phyloP scores from a whole-genome alignment of 2,329 filamentous ascomycete species.

The Arthrinium phaeospermum region DNA sequence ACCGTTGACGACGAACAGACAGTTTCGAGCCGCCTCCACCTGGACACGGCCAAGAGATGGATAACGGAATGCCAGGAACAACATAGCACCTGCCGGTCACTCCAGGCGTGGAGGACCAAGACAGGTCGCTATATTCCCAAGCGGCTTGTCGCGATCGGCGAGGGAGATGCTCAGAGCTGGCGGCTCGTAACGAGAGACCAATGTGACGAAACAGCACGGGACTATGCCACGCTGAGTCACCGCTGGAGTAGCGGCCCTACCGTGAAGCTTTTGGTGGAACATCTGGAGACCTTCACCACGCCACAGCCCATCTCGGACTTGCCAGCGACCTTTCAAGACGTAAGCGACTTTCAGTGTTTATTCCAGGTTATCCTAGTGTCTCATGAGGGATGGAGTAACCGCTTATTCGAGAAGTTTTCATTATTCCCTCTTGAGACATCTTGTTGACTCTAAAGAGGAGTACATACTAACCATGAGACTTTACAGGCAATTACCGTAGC shows the following conservation, averaged over 20 bases:
- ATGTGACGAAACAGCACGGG: not conserved
- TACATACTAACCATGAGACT: too few species aligned
- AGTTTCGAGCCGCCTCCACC: not conserved
- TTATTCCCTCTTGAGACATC: too few species aligned
- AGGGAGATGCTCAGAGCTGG: not conserved
- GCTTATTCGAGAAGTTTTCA: too few species aligned
- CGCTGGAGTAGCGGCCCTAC: constrained; percentile 10
- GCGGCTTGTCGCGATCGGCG: constrained; percentile 18
- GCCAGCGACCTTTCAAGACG: constrained; percentile 20
- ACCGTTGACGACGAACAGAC: too few species aligned
- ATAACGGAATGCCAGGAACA: constrained; percentile 3
- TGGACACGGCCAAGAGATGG: constrained; percentile 2
- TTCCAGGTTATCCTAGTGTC: too few species aligned
- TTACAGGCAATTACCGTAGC: constrained; percentile 7
- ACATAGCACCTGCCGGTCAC: not conserved
- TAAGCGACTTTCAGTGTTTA: too few species aligned
- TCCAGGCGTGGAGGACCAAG: constrained; percentile 2
- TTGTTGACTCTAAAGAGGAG: too few species aligned
- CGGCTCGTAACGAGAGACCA: constrained; percentile 2
- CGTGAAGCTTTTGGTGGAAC: not conserved
- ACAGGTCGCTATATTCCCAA: constrained; percentile 3
- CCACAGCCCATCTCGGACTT: not conserved
- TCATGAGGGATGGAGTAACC: too few species aligned
- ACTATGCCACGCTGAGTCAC: constrained; percentile 21
- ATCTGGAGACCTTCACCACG: not conserved